Evolutionary conservation across 1,139 yeast genomes (phyloP), one percentile per base, ranked within the genome.

Genomic region (Pichia sp.): DNA sequence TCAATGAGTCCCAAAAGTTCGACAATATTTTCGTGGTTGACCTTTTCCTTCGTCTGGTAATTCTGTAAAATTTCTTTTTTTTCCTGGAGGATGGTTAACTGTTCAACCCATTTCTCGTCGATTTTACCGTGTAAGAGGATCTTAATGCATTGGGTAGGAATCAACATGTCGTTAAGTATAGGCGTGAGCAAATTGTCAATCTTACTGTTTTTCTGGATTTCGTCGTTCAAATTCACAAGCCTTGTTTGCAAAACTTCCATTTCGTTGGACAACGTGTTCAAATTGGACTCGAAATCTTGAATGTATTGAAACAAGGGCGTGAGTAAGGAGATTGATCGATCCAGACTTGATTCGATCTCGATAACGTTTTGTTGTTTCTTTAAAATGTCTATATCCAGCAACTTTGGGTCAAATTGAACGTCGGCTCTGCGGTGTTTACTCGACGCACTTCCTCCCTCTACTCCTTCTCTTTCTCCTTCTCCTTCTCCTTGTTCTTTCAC

Each of bases 111-210:
- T 20, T 67, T 57, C 2, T 69, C 67, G 60, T 75, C 72, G 6
- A 86, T 71, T 8, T 77, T 76, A 20, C 77, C 85, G 41, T 71
- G 70, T 4, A 77, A 60, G 0, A 86, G 71, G 1, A 82, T 76
- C 52, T 73, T 71, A 3, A 83, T 78, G 2, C 83, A 72, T 4
- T 79, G 80, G 0, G 96, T 95, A 0, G 97, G 88, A 4, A 91
- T 79, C 60, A 87, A 75, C 30, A 87, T 72, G 60, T 88, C 93
- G 43, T 86, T 77, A 0, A 91, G 84, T 14, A 88, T 73, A 0
- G 96, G 95, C 14, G 84, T 80, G 57, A 91, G 76, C 53, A 78
- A 77, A 31, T 75, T 77, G 40, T 85, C 85, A 4, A 85, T 73
- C 40, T 72, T 67, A 20, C 81, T 78, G 59, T 90, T 85, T 46